Base-by-base conservation (phyloP, 768 basidiomycete genomes). In the Guyanaporus albipodus region DNA sequence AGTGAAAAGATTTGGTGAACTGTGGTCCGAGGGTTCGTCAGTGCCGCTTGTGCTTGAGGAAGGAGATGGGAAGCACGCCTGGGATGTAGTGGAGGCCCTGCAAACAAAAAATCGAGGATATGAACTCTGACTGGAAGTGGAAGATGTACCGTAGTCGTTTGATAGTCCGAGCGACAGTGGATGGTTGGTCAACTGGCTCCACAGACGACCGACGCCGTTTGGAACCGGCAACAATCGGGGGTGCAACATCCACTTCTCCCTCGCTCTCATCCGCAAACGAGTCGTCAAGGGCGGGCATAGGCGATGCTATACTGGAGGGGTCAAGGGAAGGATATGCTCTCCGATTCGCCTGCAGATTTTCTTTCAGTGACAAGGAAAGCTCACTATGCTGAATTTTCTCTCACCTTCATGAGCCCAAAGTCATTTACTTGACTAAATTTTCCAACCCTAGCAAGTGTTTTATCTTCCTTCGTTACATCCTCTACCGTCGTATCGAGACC, bases 401-500 rank as follows among this genome's bases (percentile, higher is more conserved):
- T 23, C 23, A 59, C 57, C 48, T 52, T 40, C 8, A 17, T 15
- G 8, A 11, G 1, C 11, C 27, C 28, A 4, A 8, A n/a, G 23
- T 11, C 18, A 19, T 31, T 9, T 2, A 4, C 11, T 8, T 21
- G 38, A 1, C 8, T 0, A 3, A 19, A 15, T 21, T 22, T 4
- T 22, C 21, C 22, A 15, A 17, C 15, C 14, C 8, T 17, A 9
- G 7, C n/a, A 21, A n/a, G 36, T 29, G 21, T 8, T 23, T n/a
- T 32, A 0, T 46, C 38, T 23, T 40, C 21, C 4, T 56, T 53
- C 0, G 62, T 62, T 36, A 61, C 48, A 46, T 64, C 64, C 34
- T 67, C 63, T 2, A 71, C 56, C 22, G 59, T 52, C 0, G 46
- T 40, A 14, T 67, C 66, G 2, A 72, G 29, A 36, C 63, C 64